Base-by-base conservation (phyloP, 208 protist genomes). In the Acanthamoeba triangularis region DNA sequence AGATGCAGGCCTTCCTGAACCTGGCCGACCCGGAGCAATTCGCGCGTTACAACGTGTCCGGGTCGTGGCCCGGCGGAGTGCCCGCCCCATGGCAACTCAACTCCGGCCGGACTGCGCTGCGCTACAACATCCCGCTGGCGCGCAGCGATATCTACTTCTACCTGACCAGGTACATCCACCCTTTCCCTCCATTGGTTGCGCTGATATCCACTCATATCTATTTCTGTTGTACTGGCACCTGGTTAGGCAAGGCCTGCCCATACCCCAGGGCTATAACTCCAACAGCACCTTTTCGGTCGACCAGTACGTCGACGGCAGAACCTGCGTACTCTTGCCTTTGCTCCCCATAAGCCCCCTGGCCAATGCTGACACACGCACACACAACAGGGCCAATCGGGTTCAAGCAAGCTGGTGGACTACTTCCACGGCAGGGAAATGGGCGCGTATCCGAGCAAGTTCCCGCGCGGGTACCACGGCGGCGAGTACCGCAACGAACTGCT, bases 101-200 rank as follows among this genome's bases (percentile, higher is more conserved):
- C 52, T 6, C 69, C 93, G 54, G 16, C 1, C 10, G 93, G 2
- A 91, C 47, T 3, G 37, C 52, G 41, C 10, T 95, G 85, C 87
- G 93, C 59, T 56, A 56, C n/a, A 96, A 96, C 47, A 72, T 96
- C 25, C 37, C 69, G 37, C 56, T 92, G 20, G 94, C 69, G 28
- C 94, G 93, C 20, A 61, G 52, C 30, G 94, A 96, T 18, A 82
- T 96, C 54, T 96, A 96, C 69, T 95, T 95, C 90, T 95, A 95
- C 67, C 65, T 76, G 14, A 74, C 91, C 18, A 16, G 59, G 59
- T 28, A n/a, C n/a, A 4, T 52, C 49, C 49, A 52, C 49, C 7
- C 49, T 59, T 4, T 52, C 49, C 11, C 49, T 52, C 7, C 49
- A n/a, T n/a, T n/a, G n/a, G n/a, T n/a, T n/a, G n/a, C n/a, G n/a